Percentiles rank a stretch among this genome's conserved stretches.
Conservation (phyloP, 1,284 basidiomycete species). For the Rugosomyces carneus region DNA sequence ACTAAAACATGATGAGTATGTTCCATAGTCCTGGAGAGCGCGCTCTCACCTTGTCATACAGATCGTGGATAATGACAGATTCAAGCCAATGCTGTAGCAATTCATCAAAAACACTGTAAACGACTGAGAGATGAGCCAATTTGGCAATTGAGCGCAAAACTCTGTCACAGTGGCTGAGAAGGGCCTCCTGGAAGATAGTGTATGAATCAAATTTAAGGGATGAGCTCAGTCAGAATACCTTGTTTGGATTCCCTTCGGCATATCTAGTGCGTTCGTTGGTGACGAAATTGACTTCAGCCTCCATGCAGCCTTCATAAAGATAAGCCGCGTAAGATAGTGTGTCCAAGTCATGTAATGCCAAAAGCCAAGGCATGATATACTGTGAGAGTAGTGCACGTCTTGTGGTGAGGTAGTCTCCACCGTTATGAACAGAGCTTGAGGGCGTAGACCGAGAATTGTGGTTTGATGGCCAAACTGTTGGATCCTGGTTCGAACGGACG, state of each 20-base stretch:
- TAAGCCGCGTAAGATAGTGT: slow-evolving; percentile 39
- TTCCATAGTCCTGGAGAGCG: background rate
- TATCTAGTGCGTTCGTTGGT: slow-evolving; percentile 12
- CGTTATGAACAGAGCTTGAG: slow-evolving; percentile 48
- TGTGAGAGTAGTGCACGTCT: slow-evolving; percentile 41
- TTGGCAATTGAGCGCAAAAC: slow-evolving; percentile 49
- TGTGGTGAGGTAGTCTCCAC: slow-evolving; percentile 56
- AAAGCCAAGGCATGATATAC: slow-evolving; percentile 60
- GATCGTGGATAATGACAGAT: slow-evolving; percentile 29
- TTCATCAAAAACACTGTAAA: slow-evolving; percentile 58
- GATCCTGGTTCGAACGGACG: slow-evolving; percentile 41
- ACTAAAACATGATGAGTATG: slow-evolving; percentile 28
- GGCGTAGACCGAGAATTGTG: slow-evolving; percentile 31
- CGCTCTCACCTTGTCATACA: slow-evolving; percentile 10
- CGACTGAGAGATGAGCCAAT: slow-evolving; percentile 45
- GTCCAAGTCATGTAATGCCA: slow-evolving; percentile 57
- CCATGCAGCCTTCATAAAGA: slow-evolving; percentile 44
- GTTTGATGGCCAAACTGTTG: slow-evolving; percentile 43
- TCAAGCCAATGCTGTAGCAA: slow-evolving; percentile 64
- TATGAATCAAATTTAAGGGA: background rate
- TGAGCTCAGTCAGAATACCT: slow-evolving; percentile 9
- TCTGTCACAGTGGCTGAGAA: slow-evolving; percentile 27
- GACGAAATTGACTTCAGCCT: slow-evolving; percentile 27
- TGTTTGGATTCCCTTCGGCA: slow-evolving; percentile 9
- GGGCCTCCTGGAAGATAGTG: slow-evolving; percentile 13